Conservation (phyloP, 2,329 filamentous ascomycete genomes). For the Pseudocercospora macadamiae region DNA sequence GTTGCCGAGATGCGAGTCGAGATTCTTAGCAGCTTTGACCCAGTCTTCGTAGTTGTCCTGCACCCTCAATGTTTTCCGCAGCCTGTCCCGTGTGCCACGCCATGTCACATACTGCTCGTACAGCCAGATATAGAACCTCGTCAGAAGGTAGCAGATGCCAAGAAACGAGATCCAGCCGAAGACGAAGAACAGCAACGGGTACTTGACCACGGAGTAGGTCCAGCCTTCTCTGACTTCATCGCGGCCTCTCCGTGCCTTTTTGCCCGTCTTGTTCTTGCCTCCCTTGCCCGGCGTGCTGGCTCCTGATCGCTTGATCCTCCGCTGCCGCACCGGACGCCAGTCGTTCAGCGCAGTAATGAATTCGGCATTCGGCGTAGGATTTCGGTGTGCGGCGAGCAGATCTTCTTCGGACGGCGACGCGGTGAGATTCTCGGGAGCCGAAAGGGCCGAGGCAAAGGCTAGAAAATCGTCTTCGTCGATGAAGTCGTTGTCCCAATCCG, state of each 20-base stretch:
- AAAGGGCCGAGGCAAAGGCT: conserved; percentile 78
- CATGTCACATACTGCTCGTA: conserved; percentile 93
- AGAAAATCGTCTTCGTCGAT: conserved; percentile 71
- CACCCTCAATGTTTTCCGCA: conserved; percentile 71
- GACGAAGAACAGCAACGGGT: conserved; percentile 82
- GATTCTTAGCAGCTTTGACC: conserved; percentile 74
- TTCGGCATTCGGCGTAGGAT: conserved; percentile 44
- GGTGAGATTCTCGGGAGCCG: conserved; percentile 68
- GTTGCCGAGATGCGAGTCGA: conserved; percentile 82
- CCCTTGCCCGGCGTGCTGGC: conserved; percentile 29
- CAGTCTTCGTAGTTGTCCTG: conserved; percentile 81
- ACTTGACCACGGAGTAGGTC: conserved; percentile 86
- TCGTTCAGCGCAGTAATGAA: conserved; percentile 93
- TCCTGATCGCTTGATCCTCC: conserved; percentile 46
- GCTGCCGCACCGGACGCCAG: conserved; percentile 86
- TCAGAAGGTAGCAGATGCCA: conserved; percentile 74
- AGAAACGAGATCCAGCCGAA: conserved; percentile 78
- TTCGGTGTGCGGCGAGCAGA: conserved; percentile 41
- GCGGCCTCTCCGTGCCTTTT: conserved; percentile 56
- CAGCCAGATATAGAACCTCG: conserved; percentile 87
- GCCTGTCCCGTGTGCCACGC: conserved; percentile 73
- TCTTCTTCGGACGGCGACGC: conserved; percentile 64
- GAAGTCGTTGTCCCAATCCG: conserved; percentile 81
- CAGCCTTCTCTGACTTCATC: conserved; percentile 96
- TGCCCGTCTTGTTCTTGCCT: conserved; percentile 36